Evolutionary conservation across 192 early-diverging fungal species (phyloP).

Genomic region (Geranomyces variabilis): DNA sequence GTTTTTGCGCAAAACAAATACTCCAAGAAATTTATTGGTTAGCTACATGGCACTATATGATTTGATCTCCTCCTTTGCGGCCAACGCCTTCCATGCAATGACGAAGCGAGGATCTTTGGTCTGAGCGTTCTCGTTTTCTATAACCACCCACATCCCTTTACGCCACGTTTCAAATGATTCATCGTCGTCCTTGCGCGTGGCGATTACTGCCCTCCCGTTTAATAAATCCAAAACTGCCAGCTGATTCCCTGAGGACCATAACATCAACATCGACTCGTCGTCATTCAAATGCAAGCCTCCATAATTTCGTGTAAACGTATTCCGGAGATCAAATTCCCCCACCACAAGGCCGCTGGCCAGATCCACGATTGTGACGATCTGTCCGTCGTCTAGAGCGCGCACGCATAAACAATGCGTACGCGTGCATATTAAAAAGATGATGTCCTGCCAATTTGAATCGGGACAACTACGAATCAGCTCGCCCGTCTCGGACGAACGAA

Average conservation of each 20-base stretch:
- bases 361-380: slow-evolving; percentile 14
- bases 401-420: slow-evolving; percentile 15
- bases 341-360: slow-evolving; percentile 8
- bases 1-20: no score
- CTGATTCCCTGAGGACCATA: slow-evolving; percentile 20
- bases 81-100: no score
- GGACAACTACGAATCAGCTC: background rate
- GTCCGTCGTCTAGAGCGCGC: slow-evolving; percentile 11
- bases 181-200: background rate
- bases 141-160: slow-evolving; percentile 20
- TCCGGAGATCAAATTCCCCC: slow-evolving; percentile 19
- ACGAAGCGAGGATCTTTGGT: no score
- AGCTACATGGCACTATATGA: no score
- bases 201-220: background rate
- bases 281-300: slow-evolving; percentile 25
- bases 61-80: no score
- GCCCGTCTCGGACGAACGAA: slow-evolving; percentile 12
- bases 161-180: slow-evolving; percentile 9
- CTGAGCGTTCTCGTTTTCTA: background rate
- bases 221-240: slow-evolving; percentile 25
- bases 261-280: slow-evolving; percentile 18
- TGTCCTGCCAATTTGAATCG: slow-evolving; percentile 5
- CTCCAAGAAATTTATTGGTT: no score
- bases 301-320: slow-evolving; percentile 9
- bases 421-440: slow-evolving; percentile 23